phyloP scores from a whole-genome alignment of 495 filamentous ascomycete genomes.

The Annulohypoxylon moriforme region DNA sequence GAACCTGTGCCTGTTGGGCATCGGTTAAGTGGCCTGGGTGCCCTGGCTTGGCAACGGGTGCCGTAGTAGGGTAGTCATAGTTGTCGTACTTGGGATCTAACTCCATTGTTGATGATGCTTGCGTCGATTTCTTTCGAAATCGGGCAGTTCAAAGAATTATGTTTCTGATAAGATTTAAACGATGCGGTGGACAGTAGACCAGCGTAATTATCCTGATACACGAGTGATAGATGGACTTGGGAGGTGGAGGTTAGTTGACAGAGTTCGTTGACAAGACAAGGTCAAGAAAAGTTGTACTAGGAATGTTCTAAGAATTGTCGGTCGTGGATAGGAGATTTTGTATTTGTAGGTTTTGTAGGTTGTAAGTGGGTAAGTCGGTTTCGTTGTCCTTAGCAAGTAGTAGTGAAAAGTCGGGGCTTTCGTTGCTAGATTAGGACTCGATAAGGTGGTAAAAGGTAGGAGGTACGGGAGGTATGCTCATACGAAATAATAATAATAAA shows the following conservation, averaged over 20 bases:
- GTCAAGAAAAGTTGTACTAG: conserved; percentile 26
- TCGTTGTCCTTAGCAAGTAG: conserved; percentile 25
- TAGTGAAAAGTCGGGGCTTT: conserved; percentile 32
- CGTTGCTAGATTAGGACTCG: conserved; percentile 25
- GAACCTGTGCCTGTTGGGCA: conserved; percentile 89
- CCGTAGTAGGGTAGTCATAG: conserved; percentile 90
- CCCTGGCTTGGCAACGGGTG: conserved; percentile 73
- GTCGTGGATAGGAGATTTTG: conserved; percentile 26
- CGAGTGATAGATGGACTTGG: conserved; percentile 1
- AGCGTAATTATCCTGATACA: conserved; percentile 14
- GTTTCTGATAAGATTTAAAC: not conserved
- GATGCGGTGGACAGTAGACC: conserved; percentile 4
- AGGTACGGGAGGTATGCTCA: not conserved
- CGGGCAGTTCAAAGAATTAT: conserved; percentile 14
- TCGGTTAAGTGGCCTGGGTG: conserved; percentile 90
- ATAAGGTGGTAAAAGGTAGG: conserved; percentile 23
- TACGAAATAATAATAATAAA: conserved; percentile 24
- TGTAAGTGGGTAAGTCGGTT: conserved; percentile 31
- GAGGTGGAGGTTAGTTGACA: not conserved
- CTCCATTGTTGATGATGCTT: conserved; percentile 58
- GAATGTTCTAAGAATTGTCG: conserved; percentile 17
- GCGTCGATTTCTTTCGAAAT: conserved; percentile 37
- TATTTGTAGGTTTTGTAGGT: conserved; percentile 21
- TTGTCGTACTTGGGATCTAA: conserved; percentile 92
- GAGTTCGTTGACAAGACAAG: not conserved